Evolutionary conservation across 768 basidiomycete species (phyloP).

Genomic region (Neoboletus subvelutipes): DNA sequence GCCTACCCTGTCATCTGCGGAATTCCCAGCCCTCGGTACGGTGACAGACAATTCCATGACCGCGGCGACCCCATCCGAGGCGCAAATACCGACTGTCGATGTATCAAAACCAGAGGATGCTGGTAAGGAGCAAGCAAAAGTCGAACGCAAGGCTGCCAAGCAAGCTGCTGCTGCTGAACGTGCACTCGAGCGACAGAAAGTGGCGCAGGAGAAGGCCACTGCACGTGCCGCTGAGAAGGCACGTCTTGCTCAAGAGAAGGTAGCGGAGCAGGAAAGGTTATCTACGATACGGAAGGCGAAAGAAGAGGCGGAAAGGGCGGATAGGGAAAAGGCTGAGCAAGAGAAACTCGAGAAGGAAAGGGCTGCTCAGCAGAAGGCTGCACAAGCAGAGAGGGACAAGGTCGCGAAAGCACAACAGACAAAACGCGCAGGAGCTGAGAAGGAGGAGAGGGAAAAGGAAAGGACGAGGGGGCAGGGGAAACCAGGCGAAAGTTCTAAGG

Average conservation of each 20-base stretch:
- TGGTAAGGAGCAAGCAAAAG: constrained; percentile 52
- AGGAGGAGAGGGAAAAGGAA: constrained; percentile 31
- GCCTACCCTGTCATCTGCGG: constrained; percentile 58
- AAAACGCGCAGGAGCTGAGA: constrained; percentile 28
- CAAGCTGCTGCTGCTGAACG: constrained; percentile 63
- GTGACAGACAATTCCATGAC: constrained; percentile 12
- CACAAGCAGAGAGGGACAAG: constrained; percentile 38
- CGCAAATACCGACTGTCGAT: constrained; percentile 16
- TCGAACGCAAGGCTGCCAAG: constrained; percentile 62
- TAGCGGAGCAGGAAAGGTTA: constrained; percentile 50
- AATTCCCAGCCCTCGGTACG: constrained; percentile 67
- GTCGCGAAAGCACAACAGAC: constrained; percentile 34
- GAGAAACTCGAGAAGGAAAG: constrained; percentile 42
- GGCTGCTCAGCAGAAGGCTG: constrained; percentile 31
- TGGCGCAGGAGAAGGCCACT: constrained; percentile 58
- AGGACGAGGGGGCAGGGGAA: constrained; percentile 29
- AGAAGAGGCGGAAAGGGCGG: constrained; percentile 36
- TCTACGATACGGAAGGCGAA: constrained; percentile 39
- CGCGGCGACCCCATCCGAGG: constrained; percentile 20
- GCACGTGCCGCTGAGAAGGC: constrained; percentile 52
- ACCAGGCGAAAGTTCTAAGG: constrained; percentile 27
- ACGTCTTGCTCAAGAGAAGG: constrained; percentile 52
- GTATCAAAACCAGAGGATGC: constrained; percentile 34
- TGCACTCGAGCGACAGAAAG: constrained; percentile 57
- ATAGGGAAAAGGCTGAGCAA: constrained; percentile 38